A percentile compares a stretch with the other conserved stretches of the same genome.
These are phyloP conservation scores for Aphanomyces cochlioides DNA, from an alignment of 352 stramenopile species.

Conservation along the genomic window DNA sequence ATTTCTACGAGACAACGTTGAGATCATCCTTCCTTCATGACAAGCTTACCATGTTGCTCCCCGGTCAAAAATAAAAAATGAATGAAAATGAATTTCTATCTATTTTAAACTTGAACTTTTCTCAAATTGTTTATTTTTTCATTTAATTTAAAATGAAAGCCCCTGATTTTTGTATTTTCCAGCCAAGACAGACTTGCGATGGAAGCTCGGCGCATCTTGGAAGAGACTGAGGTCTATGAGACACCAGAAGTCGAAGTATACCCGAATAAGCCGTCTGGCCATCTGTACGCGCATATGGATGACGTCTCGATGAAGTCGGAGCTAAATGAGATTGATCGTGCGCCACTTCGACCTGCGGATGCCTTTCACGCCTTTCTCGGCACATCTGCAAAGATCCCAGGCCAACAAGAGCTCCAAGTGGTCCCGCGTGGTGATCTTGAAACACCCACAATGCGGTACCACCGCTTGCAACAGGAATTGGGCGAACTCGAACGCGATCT, in stretches of 20 bases:
- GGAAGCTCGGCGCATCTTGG: constrained; percentile 16
- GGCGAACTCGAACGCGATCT: constrained; percentile 26
- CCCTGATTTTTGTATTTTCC: too few species aligned
- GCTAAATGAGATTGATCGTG: constrained; percentile 27
- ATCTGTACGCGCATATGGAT: constrained; percentile 28
- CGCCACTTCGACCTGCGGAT: constrained; percentile 17
- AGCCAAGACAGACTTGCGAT: not conserved
- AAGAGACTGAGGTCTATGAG: constrained; percentile 30
- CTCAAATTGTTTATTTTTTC: too few species aligned
- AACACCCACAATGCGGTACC: constrained; percentile 28
- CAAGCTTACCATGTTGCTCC: too few species aligned
- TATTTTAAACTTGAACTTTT: too few species aligned
- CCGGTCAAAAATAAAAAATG: too few species aligned
- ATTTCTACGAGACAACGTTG: constrained; percentile 40
- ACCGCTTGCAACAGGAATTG: constrained; percentile 27
- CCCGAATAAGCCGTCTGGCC: not conserved
- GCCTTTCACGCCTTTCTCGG: constrained; percentile 29
- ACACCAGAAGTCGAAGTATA: constrained; percentile 29
- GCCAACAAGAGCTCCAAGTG: constrained; percentile 19
- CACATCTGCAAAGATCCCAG: not conserved
- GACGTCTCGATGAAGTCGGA: constrained; percentile 1
- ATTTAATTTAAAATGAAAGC: too few species aligned
- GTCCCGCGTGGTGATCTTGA: constrained; percentile 24
- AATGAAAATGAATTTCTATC: too few species aligned
- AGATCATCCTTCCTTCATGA: too few species aligned